Evolutionary conservation across 1,284 basidiomycete genomes (phyloP).

Genomic region (Cronartium ribicola): DNA sequence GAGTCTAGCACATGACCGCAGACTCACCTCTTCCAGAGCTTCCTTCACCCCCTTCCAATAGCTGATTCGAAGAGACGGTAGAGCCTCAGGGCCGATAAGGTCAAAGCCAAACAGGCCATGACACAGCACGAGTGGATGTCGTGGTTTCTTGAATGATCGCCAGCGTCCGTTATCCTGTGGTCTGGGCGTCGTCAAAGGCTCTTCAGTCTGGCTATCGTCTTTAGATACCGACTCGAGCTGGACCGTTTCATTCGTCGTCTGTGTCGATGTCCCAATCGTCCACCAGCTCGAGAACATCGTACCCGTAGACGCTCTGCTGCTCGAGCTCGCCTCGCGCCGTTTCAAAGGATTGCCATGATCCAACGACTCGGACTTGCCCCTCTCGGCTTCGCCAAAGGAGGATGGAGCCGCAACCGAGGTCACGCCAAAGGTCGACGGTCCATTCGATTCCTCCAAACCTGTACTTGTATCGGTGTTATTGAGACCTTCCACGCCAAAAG

Average conservation of each 20-base stretch:
- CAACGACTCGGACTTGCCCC: background rate
- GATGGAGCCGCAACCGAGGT: background rate
- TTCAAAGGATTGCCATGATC: background rate
- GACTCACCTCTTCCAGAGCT: conserved; percentile 68
- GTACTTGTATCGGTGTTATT: background rate
- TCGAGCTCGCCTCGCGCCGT: background rate
- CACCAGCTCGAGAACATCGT: background rate
- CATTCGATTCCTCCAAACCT: no score
- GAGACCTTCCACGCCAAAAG: background rate
- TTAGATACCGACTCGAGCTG: background rate
- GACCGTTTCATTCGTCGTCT: background rate
- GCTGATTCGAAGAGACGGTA: conserved; percentile 74
- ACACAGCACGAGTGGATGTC: conserved; percentile 82
- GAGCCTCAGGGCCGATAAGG: conserved; percentile 54
- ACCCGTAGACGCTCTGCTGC: background rate
- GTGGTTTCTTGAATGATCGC: conserved; percentile 64
- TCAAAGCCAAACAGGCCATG: conserved; percentile 75
- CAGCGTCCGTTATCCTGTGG: conserved; percentile 17
- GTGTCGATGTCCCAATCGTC: background rate
- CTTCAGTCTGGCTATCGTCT: no score
- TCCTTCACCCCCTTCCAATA: conserved; percentile 95
- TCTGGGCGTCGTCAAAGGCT: conserved; percentile 2
- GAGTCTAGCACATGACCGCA: no score
- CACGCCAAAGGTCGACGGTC: background rate
- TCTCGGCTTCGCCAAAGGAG: background rate